Evolutionary conservation across 768 basidiomycete species (phyloP), one percentile per base, ranked within the genome.

Genomic region (Lactarius trivialis): DNA sequence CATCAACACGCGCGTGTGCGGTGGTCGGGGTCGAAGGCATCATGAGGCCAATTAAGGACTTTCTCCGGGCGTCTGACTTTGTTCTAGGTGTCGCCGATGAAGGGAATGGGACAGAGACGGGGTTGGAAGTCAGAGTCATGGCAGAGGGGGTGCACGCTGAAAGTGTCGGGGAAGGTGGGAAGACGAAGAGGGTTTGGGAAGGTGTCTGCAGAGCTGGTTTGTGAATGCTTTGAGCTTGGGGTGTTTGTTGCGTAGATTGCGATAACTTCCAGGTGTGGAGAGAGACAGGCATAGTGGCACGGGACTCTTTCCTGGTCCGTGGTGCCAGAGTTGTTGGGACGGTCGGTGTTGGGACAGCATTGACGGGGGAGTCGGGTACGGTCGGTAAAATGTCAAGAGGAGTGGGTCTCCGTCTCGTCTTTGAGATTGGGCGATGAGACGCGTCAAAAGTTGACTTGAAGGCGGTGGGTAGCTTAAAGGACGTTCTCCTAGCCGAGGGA

Each of bases 141-240:
- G 90, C 88, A 52, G 89, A 88, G 30, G 91, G 89, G 56, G 87
- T 90, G 41, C 75, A 81, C 50, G 83, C 77, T 68, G 78, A 79
- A 53, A 70, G 68, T 32, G 72, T 79, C 73, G 82, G 89, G 5
- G 90, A 92, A 34, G 91, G 89, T 1, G 91, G 91, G 70, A 93
- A 93, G 39, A 93, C 85, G 68, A 93, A 92, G 51, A 93, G 78
- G 0, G 91, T 93, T 71, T 93, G 91, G 1, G 90, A 89, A 34
- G 88, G 87, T 36, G 85, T 81, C 51, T 78, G 72, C 41, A 77
- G 59, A 48, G 33, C 49, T 30, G 52, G 49, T 58, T 55, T 60
- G 43, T 58, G 33, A 70, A 65, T n/a, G 68, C 61, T 58, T 69
- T 69, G 56, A 70, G 72, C 24, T 58, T 61, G 61, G 63, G 58